phyloP scores from a whole-genome alignment of 2,329 filamentous ascomycete genomes.

The Aspergillus jensenii region DNA sequence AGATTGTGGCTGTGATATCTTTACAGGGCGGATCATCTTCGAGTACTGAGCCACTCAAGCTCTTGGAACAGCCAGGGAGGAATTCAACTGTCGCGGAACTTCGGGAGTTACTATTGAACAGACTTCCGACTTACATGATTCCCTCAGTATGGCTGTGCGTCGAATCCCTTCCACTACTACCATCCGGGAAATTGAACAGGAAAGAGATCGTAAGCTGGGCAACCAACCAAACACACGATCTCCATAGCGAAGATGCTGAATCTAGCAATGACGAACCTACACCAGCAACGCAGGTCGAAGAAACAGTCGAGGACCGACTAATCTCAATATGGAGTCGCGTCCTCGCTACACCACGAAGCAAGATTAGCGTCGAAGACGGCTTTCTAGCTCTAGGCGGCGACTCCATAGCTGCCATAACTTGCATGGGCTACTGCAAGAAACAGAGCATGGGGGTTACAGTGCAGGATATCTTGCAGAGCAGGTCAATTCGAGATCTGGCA shows the following conservation, averaged over 20 bases:
- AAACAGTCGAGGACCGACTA: slow-evolving; percentile 30
- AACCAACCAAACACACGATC: slow-evolving; percentile 26
- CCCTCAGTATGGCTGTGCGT: slow-evolving; percentile 48
- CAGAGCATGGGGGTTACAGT: slow-evolving; percentile 47
- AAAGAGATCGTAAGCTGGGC: slow-evolving; percentile 40
- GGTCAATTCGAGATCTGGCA: slow-evolving; percentile 44
- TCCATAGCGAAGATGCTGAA: slow-evolving; percentile 17
- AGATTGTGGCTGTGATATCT: slow-evolving; percentile 34
- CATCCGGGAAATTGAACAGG: slow-evolving; percentile 49
- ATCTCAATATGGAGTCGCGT: slow-evolving; percentile 39
- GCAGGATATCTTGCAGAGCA: slow-evolving; percentile 50
- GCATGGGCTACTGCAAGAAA: slow-evolving; percentile 49
- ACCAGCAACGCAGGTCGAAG: slow-evolving; percentile 17
- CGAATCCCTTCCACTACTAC: slow-evolving; percentile 43
- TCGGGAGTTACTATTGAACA: slow-evolving; percentile 27
- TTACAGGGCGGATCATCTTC: slow-evolving; percentile 21
- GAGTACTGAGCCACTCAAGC: slow-evolving; percentile 23
- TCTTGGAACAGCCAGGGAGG: slow-evolving; percentile 23
- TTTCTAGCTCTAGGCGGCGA: slow-evolving; percentile 51
- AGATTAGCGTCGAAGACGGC: slow-evolving; percentile 35
- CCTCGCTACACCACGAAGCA: slow-evolving; percentile 36
- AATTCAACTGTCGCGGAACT: slow-evolving; percentile 23
- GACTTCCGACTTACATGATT: slow-evolving; percentile 50
- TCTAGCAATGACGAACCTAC: neutral
- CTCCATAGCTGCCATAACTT: slow-evolving; percentile 53